Conservation (phyloP, 257 asterid genomes). For the Solanum pimpinellifolium region DNA sequence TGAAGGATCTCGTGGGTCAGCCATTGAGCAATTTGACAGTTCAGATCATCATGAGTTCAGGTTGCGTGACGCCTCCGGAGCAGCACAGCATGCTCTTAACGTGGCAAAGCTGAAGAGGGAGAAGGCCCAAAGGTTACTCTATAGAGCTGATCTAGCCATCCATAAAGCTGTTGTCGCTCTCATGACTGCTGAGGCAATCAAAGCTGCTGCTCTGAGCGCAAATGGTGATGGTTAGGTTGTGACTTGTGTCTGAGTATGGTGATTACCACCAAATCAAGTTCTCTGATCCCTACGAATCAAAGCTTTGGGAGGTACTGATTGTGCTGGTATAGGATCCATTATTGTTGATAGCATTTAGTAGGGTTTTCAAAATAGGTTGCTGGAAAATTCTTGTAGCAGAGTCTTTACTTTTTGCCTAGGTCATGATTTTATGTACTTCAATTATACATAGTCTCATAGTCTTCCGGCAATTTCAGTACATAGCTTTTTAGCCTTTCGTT, state of each 20-base stretch:
- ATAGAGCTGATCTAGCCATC: conserved; percentile 63
- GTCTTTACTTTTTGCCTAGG: conserved; percentile 18
- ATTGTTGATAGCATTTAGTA: conserved; percentile 13
- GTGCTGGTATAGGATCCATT: neutral
- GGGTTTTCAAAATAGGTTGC: conserved; percentile 19
- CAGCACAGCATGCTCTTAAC: conserved; percentile 43
- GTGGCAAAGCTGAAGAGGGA: conserved; percentile 82
- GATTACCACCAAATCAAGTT: conserved; percentile 1
- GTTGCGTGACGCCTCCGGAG: conserved; percentile 58
- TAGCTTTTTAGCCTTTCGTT: conserved; percentile 7
- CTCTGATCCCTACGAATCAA: conserved; percentile 3
- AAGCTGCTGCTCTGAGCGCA: conserved; percentile 31
- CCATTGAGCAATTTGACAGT: conserved; percentile 22
- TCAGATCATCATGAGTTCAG: conserved; percentile 55
- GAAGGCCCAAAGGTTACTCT: conserved; percentile 56
- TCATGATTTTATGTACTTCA: conserved; percentile 11
- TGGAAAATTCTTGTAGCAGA: conserved; percentile 18
- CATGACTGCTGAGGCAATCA: conserved; percentile 74
- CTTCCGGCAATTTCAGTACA: conserved; percentile 24
- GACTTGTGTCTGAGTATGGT: conserved; percentile 2
- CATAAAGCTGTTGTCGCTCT: conserved; percentile 74
- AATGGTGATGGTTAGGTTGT: conserved; percentile 18
- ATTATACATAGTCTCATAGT: conserved; percentile 5
- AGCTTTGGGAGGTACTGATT: neutral
- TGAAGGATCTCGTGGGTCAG: conserved; percentile 29